Base-by-base conservation (phyloP, 768 basidiomycete species). In the Rhizopogon vulgaris region DNA sequence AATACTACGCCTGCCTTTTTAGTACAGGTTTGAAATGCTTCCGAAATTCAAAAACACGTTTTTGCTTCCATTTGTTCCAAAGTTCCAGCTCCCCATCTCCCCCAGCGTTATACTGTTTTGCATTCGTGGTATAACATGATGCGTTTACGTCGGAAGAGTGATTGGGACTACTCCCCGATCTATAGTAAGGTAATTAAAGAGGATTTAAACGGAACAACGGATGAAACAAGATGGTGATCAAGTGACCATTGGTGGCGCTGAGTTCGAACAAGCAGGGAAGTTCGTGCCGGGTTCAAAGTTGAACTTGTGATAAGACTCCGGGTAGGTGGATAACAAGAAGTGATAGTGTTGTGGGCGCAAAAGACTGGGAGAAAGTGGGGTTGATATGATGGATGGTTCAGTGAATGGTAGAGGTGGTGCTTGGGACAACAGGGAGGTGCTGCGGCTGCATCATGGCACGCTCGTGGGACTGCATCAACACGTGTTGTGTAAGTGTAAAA, bases 381-480 rank as follows among this genome's bases (percentile, higher is more conserved):
- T 18, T 43, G 17, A 18, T 14, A 22, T 22, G 22, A 22, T 22
- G 22, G 42, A 28, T 3, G 18, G 14, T 46, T 45, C 7, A 7
- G 43, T 32, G 43, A 9, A 12, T 46, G 43, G 3, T 22, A 24
- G 30, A 32, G 43, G 43, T 30, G 43, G 45, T 34, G 14, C 45
- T 45, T 45, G 43, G 7, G 43, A 30, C n/a, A 17, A 18, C 8
- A 22, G 22, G 45, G 45, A 34, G 45, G 32, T 43, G 58, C 60
- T 67, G 65, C 61, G 65, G 54, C 58, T 56, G 56, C 42, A 62
- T 58, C 54, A 55, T 38, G 54, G 57, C 55, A 56, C 60, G 62
- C 51, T 57, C 65, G 67, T 67, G 65, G 59, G 67, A 67, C 10
- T 2, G 38, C n/a, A 52, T 39, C 59, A 41, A 66, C 65, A 67